phyloP scores from a whole-genome alignment of 1,139 yeast species.

The Blastobotrys arbuscula region DNA sequence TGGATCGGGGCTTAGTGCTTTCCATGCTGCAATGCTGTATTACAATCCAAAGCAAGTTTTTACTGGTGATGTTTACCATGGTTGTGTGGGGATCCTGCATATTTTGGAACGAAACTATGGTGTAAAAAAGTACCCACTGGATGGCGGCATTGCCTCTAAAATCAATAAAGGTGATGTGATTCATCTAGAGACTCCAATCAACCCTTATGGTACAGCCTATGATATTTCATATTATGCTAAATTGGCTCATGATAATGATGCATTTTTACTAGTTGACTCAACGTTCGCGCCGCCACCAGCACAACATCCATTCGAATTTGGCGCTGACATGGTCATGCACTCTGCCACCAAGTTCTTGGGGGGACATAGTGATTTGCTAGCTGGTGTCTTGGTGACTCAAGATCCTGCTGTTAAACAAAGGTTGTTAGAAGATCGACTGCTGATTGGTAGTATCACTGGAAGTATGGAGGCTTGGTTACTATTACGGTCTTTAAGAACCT shows the following conservation, averaged over 20 bases:
- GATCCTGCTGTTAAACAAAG: slow-evolving; percentile 41
- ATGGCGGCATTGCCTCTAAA: slow-evolving; percentile 39
- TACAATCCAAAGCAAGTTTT: slow-evolving; percentile 70
- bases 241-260: slow-evolving; percentile 65
- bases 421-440: slow-evolving; percentile 56
- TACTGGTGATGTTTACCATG: slow-evolving; percentile 80
- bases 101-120: slow-evolving; percentile 59
- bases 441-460: slow-evolving; percentile 72
- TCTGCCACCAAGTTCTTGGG: slow-evolving; percentile 91
- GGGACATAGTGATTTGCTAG: slow-evolving; percentile 87
- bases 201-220: slow-evolving; percentile 70
- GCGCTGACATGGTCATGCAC: slow-evolving; percentile 80
- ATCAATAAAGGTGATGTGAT: slow-evolving; percentile 66
- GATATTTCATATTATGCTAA: slow-evolving; percentile 60
- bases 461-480: slow-evolving; percentile 71
- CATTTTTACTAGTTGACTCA: slow-evolving; percentile 67
- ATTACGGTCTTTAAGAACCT: slow-evolving; percentile 74
- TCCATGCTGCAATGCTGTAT: slow-evolving; percentile 65
- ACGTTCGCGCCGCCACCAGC: slow-evolving; percentile 94
- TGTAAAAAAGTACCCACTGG: slow-evolving; percentile 47
- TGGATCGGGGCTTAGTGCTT: slow-evolving; percentile 76
- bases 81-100: slow-evolving; percentile 65
- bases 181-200: slow-evolving; percentile 83
- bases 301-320: slow-evolving; percentile 71
- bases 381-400: slow-evolving; percentile 70